These are phyloP conservation scores for Cladorrhinum sp. DNA, from an alignment of 2,329 filamentous ascomycete genomes.

Conservation along the genomic window DNA sequence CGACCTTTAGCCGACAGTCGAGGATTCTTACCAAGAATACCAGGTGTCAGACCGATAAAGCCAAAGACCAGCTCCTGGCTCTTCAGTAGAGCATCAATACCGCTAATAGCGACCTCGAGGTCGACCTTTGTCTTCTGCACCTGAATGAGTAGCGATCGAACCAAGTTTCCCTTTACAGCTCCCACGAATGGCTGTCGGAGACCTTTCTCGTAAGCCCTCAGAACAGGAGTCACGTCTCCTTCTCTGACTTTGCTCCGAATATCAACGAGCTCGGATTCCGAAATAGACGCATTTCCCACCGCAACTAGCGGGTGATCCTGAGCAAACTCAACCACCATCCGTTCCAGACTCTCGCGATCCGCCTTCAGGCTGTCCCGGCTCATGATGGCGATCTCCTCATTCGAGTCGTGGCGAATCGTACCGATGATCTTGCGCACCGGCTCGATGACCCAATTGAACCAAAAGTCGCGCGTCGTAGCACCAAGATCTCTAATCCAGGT, in stretches of 20 bases:
- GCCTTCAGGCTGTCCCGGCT: slow-evolving; percentile 87
- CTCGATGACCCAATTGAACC: slow-evolving; percentile 93
- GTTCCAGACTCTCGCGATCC: slow-evolving; percentile 86
- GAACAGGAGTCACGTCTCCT: slow-evolving; percentile 87
- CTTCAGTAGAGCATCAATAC: slow-evolving; percentile 90
- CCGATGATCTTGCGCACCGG: slow-evolving; percentile 78
- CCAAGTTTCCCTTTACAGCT: slow-evolving; percentile 78
- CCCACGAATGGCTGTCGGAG: slow-evolving; percentile 78
- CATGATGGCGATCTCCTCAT: slow-evolving; percentile 94
- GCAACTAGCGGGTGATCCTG: slow-evolving; percentile 70
- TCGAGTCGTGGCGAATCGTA: slow-evolving; percentile 89
- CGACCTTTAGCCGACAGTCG: too few relatives aligned
- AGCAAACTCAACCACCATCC: slow-evolving; percentile 98
- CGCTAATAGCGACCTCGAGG: slow-evolving; percentile 90
- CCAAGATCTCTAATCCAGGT: slow-evolving; percentile 79
- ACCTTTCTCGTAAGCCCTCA: slow-evolving; percentile 88
- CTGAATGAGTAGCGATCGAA: slow-evolving; percentile 89
- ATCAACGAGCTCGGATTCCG: slow-evolving; percentile 66
- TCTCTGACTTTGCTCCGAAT: slow-evolving; percentile 80
- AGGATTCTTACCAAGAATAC: slow-evolving; percentile 63
- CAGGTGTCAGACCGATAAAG: slow-evolving; percentile 92
- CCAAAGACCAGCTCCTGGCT: slow-evolving; percentile 97
- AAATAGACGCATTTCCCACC: slow-evolving; percentile 50
- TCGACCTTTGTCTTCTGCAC: slow-evolving; percentile 99
- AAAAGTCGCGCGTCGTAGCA: slow-evolving; percentile 80